phyloP scores from a whole-genome alignment of 345 rosid species.

The Tarenaya hassleriana region DNA sequence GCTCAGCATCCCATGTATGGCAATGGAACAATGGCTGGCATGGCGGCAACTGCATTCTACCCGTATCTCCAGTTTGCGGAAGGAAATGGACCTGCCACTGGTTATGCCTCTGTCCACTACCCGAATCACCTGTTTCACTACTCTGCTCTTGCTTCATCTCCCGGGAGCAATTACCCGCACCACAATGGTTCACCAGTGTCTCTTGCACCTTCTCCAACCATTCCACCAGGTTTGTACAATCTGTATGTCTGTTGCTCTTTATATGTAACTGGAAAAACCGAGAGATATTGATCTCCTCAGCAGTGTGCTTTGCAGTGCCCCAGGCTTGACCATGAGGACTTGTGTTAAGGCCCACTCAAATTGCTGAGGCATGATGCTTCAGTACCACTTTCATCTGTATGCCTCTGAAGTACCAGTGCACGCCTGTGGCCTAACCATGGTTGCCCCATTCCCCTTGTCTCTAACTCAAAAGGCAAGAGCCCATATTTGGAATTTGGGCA shows the following conservation, averaged over 20 bases:
- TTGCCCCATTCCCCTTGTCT: constrained; percentile 37
- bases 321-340: constrained; percentile 75
- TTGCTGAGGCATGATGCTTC: constrained; percentile 24
- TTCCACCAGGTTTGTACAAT: constrained; percentile 61
- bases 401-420: constrained; percentile 38
- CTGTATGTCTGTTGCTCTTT: not conserved
- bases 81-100: constrained; percentile 52
- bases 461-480: constrained; percentile 36
- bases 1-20: constrained; percentile 77
- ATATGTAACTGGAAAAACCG: constrained; percentile 11
- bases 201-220: constrained; percentile 67
- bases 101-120: constrained; percentile 62
- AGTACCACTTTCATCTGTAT: constrained; percentile 23
- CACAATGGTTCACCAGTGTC: constrained; percentile 75
- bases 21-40: constrained; percentile 52
- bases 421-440: constrained; percentile 88
- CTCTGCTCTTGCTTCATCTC: constrained; percentile 46
- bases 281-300: constrained; percentile 58
- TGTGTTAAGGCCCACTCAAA: constrained; percentile 33
- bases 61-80: constrained; percentile 84
- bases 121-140: constrained; percentile 73
- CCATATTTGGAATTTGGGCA: constrained; percentile 41
- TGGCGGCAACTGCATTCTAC: constrained; percentile 60
- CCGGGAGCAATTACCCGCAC: constrained; percentile 53
- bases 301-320: constrained; percentile 98